Conservation (phyloP, 176 grass and related monocot species). For the Carex parvula region DNA sequence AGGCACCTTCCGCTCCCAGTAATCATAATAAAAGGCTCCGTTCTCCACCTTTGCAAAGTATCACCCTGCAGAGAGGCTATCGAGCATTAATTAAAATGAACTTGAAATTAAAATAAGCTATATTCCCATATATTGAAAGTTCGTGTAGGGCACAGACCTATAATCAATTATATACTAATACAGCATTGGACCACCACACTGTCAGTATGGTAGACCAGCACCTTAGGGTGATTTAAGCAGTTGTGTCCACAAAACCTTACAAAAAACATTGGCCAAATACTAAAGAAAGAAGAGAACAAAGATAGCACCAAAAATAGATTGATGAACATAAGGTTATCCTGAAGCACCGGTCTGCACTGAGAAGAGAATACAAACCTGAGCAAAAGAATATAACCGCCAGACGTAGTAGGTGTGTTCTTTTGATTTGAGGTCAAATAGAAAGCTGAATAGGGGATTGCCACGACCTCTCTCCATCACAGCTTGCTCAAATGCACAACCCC, state of each 20-base stretch:
- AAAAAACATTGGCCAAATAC: constrained; percentile 11
- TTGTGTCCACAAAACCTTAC: neutral
- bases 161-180: neutral
- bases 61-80: constrained; percentile 56
- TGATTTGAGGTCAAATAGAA: constrained; percentile 89
- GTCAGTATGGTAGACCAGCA: neutral
- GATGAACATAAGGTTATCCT: neutral
- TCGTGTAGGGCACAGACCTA: neutral
- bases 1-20: constrained; percentile 86
- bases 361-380: constrained; percentile 57
- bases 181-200: neutral
- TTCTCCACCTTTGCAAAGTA: constrained; percentile 96
- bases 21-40: constrained; percentile 98
- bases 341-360: neutral
- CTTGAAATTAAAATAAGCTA: neutral
- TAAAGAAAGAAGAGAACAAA: constrained; percentile 13
- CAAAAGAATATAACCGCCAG: constrained; percentile 97
- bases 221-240: neutral
- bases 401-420: constrained; percentile 97
- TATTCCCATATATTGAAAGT: neutral
- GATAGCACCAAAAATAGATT: constrained; percentile 28
- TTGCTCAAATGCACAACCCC: constrained; percentile 99
- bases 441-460: constrained; percentile 77
- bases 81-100: neutral
- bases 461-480: constrained; percentile 94